phyloP scores from a whole-genome alignment of 2,329 filamentous ascomycete species.

The Pyrenophora tritici-repentis region DNA sequence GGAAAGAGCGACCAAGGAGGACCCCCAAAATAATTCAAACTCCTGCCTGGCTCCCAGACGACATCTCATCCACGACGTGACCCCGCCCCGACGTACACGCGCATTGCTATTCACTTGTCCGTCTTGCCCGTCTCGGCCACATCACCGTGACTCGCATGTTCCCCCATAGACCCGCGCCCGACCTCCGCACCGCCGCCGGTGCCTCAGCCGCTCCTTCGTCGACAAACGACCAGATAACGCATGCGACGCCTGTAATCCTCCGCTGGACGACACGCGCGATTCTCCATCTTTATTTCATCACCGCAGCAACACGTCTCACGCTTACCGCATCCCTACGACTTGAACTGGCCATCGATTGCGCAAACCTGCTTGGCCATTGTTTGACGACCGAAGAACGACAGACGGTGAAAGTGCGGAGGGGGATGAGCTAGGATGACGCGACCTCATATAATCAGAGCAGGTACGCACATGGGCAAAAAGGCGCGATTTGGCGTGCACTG shows the following conservation, averaged over 20 bases:
- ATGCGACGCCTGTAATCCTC: constrained; percentile 20
- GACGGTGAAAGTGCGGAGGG: constrained; percentile 23
- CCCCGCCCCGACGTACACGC: neutral
- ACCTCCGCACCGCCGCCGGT: constrained; percentile 22
- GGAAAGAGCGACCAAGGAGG: constrained; percentile 10
- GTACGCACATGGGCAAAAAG: constrained; percentile 41
- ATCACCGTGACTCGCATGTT: constrained; percentile 16
- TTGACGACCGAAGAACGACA: constrained; percentile 1
- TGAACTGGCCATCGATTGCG: constrained; percentile 35
- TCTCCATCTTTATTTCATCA: constrained; percentile 6
- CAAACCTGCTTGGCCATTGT: constrained; percentile 31
- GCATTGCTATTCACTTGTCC: constrained; percentile 5
- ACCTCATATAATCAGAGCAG: constrained; percentile 61
- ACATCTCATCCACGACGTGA: constrained; percentile 1
- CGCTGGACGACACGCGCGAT: constrained; percentile 22
- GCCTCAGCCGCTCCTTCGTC: constrained; percentile 22
- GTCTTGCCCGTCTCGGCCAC: constrained; percentile 7
- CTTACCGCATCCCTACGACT: constrained; percentile 15
- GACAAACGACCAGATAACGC: constrained; percentile 11
- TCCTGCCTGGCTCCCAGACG: constrained; percentile 5
- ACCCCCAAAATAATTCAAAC: constrained; percentile 22
- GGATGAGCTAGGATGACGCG: constrained; percentile 57
- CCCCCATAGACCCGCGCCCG: constrained; percentile 26
- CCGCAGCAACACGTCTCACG: constrained; percentile 6
- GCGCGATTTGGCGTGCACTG: constrained; percentile 6